Percentiles rank a stretch among this genome's conserved stretches.
Conservation (phyloP, 2,329 filamentous ascomycete species). For the Aspergillus pseudoterreus region DNA sequence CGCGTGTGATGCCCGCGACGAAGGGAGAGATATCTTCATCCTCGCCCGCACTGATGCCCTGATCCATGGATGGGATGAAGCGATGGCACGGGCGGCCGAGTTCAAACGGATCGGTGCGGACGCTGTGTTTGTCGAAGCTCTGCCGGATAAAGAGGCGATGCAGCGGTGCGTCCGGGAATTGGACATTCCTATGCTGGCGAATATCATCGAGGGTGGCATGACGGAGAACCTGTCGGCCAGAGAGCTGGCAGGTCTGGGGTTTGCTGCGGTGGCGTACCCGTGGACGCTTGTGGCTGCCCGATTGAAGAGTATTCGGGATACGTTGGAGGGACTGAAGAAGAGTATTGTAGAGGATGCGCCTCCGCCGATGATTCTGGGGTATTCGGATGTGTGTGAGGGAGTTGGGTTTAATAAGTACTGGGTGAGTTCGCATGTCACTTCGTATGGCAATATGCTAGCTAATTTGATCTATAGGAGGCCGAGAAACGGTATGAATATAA, state of each 20-base stretch:
- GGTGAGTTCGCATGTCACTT: background rate
- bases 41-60: slow-evolving; percentile 44
- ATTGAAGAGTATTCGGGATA: slow-evolving; percentile 36
- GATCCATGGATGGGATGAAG: slow-evolving; percentile 42
- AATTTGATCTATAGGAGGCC: slow-evolving; percentile 10
- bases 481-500: background rate
- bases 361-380: slow-evolving; percentile 43
- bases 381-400: slow-evolving; percentile 44
- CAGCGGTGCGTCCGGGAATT: slow-evolving; percentile 33
- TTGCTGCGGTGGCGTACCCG: slow-evolving; percentile 42
- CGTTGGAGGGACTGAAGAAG: slow-evolving; percentile 37
- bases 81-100: slow-evolving; percentile 39
- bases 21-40: slow-evolving; percentile 46
- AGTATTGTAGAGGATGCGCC: slow-evolving; percentile 38
- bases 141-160: slow-evolving; percentile 45
- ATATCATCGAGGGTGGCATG: slow-evolving; percentile 44
- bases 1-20: slow-evolving; percentile 44
- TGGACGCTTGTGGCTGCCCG: slow-evolving; percentile 46
- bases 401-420: slow-evolving; percentile 45
- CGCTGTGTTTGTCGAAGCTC: slow-evolving; percentile 45
- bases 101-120: slow-evolving; percentile 45
- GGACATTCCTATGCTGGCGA: slow-evolving; percentile 40
- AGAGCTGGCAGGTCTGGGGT: slow-evolving; percentile 39
- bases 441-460: no score
- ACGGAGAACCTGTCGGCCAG: slow-evolving; percentile 40